Conservation (phyloP, 2,329 filamentous ascomycete species). For the Neurospora crassa region DNA sequence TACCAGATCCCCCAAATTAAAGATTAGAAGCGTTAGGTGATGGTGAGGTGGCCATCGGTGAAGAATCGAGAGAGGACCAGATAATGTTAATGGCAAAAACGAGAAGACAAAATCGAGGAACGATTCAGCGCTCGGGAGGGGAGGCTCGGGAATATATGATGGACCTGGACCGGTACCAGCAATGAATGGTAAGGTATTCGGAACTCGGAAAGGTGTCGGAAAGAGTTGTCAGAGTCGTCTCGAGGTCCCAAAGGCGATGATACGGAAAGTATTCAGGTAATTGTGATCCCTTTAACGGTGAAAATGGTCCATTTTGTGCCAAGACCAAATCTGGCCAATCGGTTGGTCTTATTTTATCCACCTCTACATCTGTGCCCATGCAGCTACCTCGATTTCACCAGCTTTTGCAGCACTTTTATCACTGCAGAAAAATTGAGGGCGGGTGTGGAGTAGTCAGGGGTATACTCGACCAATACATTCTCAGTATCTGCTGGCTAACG, state of each 20-base stretch:
- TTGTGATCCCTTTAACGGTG: too few species aligned
- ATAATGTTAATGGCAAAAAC: neutral
- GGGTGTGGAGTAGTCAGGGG: too few species aligned
- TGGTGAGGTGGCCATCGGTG: slow-evolving; percentile 18
- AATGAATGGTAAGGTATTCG: neutral
- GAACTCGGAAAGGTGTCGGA: neutral
- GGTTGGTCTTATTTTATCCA: too few species aligned
- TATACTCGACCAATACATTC: too few species aligned
- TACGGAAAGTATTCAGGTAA: neutral
- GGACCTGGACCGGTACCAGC: neutral
- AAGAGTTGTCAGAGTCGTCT: neutral
- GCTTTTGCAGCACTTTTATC: too few species aligned
- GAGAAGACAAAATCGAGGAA: neutral
- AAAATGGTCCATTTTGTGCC: too few species aligned
- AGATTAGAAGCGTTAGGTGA: slow-evolving; percentile 18
- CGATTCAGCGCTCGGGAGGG: slow-evolving; percentile 1
- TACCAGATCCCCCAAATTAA: slow-evolving; percentile 27
- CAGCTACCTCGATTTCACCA: too few species aligned
- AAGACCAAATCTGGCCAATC: too few species aligned
- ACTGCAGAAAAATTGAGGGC: too few species aligned
- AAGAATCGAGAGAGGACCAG: neutral
- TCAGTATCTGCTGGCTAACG: too few species aligned
- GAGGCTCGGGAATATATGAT: slow-evolving; percentile 3
- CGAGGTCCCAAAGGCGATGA: neutral
- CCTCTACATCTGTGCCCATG: too few species aligned